Evolutionary conservation across 73 alveolate species (phyloP).

Genomic region (Durusdinium trenchii): DNA sequence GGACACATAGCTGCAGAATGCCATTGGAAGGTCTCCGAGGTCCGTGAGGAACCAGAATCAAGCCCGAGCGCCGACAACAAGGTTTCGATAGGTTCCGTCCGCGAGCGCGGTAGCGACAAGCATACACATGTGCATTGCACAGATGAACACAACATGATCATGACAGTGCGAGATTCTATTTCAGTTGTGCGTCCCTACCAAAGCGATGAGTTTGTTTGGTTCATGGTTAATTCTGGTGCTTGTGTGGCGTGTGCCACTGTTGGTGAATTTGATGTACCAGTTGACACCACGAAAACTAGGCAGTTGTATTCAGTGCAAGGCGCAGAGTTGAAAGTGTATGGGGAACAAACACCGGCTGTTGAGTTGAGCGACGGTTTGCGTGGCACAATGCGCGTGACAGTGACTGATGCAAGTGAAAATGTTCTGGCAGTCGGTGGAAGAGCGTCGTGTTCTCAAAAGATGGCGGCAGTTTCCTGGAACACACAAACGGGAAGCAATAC

Average conservation of each 20-base stretch:
- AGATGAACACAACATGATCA: too few relatives aligned
- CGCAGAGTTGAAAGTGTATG: not conserved
- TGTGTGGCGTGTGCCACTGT: not conserved
- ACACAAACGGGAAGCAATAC: too few relatives aligned
- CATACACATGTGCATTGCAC: too few relatives aligned
- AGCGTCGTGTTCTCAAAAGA: too few relatives aligned
- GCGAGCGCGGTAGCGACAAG: too few relatives aligned
- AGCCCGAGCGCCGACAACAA: too few relatives aligned
- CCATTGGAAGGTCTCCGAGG: not conserved
- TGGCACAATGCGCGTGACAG: not conserved
- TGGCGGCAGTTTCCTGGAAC: too few relatives aligned
- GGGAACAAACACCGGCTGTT: not conserved
- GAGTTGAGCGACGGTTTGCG: not conserved
- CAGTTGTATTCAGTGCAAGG: not conserved
- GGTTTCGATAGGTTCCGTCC: too few relatives aligned
- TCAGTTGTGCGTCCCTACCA: too few relatives aligned
- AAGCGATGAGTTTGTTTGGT: too few relatives aligned
- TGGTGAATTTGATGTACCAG: not conserved
- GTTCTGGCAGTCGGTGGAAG: too few relatives aligned
- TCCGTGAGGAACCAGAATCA: not conserved
- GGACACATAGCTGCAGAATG: not conserved
- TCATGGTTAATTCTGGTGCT: not conserved
- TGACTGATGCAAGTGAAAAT: slow-evolving; percentile 13
- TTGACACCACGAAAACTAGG: not conserved
- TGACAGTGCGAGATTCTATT: too few relatives aligned